Evolutionary conservation across 495 filamentous ascomycete species (phyloP).

Genomic region (Alectoria sarmentosa): DNA sequence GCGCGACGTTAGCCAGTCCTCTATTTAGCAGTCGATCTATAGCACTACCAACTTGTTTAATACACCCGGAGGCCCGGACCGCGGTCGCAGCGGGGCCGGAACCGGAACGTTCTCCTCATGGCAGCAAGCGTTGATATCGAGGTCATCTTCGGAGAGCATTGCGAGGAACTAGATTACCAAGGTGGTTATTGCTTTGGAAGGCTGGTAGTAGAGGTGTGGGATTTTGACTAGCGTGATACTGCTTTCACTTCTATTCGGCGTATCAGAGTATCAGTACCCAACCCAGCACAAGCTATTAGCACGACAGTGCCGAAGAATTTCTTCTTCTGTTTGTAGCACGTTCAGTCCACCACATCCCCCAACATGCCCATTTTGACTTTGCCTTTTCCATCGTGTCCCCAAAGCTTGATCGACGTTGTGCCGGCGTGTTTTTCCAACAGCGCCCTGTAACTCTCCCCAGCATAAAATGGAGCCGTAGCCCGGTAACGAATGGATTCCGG

Average conservation of each 20-base stretch:
- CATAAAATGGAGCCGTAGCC: conserved; percentile 54
- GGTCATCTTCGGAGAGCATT: background rate
- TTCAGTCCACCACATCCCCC: conserved; percentile 15
- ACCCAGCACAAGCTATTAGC: background rate
- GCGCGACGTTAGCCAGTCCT: background rate
- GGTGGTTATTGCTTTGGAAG: background rate
- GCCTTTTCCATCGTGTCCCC: conserved; percentile 17
- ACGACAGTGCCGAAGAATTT: background rate
- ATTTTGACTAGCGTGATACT: background rate
- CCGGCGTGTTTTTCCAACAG: conserved; percentile 1
- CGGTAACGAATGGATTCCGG: conserved; percentile 51
- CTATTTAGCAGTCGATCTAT: background rate
- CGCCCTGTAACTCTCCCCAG: conserved; percentile 40
- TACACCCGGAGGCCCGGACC: background rate
- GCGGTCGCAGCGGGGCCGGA: background rate
- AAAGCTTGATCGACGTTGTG: conserved; percentile 6
- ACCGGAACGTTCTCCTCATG: background rate
- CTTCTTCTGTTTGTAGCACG: background rate
- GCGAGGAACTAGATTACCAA: no score
- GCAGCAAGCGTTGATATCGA: background rate
- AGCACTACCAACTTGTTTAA: background rate
- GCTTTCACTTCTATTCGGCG: background rate
- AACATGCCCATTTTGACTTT: conserved; percentile 15
- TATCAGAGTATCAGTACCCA: background rate
- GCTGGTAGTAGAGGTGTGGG: no score